Evolutionary conservation across 1,139 yeast genomes (phyloP).

Genomic region (Debaryomyces subglobosus): DNA sequence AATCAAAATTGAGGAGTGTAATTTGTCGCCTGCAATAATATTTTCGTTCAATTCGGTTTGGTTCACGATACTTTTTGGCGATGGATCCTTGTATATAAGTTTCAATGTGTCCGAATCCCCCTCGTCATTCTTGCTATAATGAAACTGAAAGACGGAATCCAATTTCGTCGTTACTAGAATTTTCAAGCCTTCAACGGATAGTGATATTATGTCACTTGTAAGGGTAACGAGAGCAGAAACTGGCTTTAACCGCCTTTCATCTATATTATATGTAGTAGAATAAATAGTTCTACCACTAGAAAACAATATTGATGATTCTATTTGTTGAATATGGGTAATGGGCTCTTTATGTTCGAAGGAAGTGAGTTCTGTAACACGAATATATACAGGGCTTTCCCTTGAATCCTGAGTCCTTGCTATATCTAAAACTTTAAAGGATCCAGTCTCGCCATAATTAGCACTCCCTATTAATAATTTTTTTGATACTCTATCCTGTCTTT

Average conservation of each 20-base stretch:
- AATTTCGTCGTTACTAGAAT: slow-evolving; percentile 41
- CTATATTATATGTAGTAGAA: slow-evolving; percentile 42
- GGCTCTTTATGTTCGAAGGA: slow-evolving; percentile 41
- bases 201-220: slow-evolving; percentile 40
- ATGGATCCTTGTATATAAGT: slow-evolving; percentile 35
- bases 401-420: slow-evolving; percentile 26
- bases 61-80: slow-evolving; percentile 43
- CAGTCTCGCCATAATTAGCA: slow-evolving; percentile 28
- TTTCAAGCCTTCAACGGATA: slow-evolving; percentile 27
- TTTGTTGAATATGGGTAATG: slow-evolving; percentile 40
- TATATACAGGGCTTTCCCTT: slow-evolving; percentile 18
- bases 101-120: slow-evolving; percentile 15
- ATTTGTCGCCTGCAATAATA: slow-evolving; percentile 45
- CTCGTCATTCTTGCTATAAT: slow-evolving; percentile 17
- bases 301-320: slow-evolving; percentile 38
- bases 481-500: slow-evolving; percentile 35
- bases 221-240: slow-evolving; percentile 30
- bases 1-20: slow-evolving; percentile 41
- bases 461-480: slow-evolving; percentile 49
- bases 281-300: slow-evolving; percentile 36
- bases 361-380: slow-evolving; percentile 38
- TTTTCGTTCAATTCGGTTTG: slow-evolving; percentile 31
- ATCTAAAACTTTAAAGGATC: slow-evolving; percentile 49
- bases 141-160: slow-evolving; percentile 42
- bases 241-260: slow-evolving; percentile 40